These are phyloP conservation scores for Xylariaceae sp. DNA, from an alignment of 2,329 filamentous ascomycete genomes.

Conservation along the genomic window DNA sequence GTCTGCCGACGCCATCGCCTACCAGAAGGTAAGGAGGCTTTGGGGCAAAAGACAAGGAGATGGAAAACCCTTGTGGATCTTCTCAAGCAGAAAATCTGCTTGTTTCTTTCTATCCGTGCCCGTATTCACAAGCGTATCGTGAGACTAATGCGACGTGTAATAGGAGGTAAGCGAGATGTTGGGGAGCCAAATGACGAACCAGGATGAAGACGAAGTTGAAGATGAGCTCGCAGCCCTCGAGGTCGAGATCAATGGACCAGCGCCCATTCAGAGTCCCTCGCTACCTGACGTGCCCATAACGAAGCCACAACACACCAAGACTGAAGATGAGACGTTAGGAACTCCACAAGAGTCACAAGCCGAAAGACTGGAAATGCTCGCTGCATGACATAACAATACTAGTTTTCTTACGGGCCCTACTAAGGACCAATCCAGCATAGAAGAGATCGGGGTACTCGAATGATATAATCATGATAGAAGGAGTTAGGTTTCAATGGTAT, in stretches of 20 bases:
- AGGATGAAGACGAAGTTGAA: slow-evolving; percentile 97
- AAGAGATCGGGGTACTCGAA: too few relatives aligned
- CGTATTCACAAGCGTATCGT: too few relatives aligned
- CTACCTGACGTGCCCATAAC: slow-evolving; percentile 28
- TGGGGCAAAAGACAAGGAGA: too few relatives aligned
- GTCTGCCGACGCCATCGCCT: slow-evolving; percentile 82
- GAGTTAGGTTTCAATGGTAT: too few relatives aligned
- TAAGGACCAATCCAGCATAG: too few relatives aligned
- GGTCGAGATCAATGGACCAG: slow-evolving; percentile 43
- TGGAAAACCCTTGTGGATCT: too few relatives aligned
- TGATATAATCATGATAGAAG: too few relatives aligned
- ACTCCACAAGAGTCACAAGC: slow-evolving; percentile 16
- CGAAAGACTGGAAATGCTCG: slow-evolving; percentile 38
- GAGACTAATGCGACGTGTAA: slow-evolving; percentile 5
- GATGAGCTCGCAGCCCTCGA: slow-evolving; percentile 86
- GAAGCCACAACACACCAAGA: slow-evolving; percentile 26
- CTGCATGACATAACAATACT: slow-evolving; percentile 24
- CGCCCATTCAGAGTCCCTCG: slow-evolving; percentile 20
- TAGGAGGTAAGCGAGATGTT: slow-evolving; percentile 93
- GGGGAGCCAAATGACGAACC: slow-evolving; percentile 80
- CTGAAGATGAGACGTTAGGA: slow-evolving; percentile 9
- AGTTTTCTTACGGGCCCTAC: too few relatives aligned
- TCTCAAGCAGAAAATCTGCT: too few relatives aligned
- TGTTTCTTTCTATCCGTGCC: too few relatives aligned
- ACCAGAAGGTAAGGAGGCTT: slow-evolving; percentile 76